Conservation (phyloP, 1,284 basidiomycete genomes). For the Takashimella tepidaria region DNA sequence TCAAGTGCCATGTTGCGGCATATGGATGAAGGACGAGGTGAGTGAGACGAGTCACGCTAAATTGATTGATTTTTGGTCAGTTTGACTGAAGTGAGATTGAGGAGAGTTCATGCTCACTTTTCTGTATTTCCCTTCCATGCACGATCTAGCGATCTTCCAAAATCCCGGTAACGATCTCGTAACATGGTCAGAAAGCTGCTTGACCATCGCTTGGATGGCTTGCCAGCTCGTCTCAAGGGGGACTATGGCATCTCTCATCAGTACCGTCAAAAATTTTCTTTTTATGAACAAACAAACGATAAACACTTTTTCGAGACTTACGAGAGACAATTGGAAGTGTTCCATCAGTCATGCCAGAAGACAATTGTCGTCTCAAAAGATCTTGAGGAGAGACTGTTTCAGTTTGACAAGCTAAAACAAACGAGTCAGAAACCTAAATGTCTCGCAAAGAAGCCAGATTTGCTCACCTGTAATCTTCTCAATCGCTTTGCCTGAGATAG, state of each 20-base stretch:
- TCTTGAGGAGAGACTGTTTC: constrained; percentile 8
- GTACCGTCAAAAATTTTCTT: too few relatives aligned
- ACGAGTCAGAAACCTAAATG: too few relatives aligned
- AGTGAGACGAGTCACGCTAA: constrained; percentile 33
- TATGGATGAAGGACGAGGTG: constrained; percentile 69
- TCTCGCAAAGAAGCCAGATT: too few relatives aligned
- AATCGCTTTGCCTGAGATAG: constrained; percentile 57
- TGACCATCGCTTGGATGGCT: constrained; percentile 61
- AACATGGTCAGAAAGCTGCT: constrained; percentile 52
- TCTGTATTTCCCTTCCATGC: constrained; percentile 85
- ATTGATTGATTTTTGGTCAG: neutral
- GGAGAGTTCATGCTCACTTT: constrained; percentile 53
- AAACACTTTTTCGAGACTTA: too few relatives aligned
- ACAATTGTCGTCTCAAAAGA: constrained; percentile 29
- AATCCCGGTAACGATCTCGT: constrained; percentile 72
- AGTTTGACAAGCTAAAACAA: neutral
- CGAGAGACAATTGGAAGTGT: neutral
- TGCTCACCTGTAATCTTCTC: constrained; percentile 57
- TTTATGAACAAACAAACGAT: too few relatives aligned
- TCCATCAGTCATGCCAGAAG: neutral
- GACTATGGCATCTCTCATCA: too few relatives aligned
- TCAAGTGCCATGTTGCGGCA: constrained; percentile 87
- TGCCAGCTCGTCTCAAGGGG: constrained; percentile 66
- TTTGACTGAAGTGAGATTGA: neutral
- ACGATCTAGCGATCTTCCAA: constrained; percentile 86